Conservation (phyloP, 192 early-diverging fungal genomes). For the Gamsiella multidivaricata region DNA sequence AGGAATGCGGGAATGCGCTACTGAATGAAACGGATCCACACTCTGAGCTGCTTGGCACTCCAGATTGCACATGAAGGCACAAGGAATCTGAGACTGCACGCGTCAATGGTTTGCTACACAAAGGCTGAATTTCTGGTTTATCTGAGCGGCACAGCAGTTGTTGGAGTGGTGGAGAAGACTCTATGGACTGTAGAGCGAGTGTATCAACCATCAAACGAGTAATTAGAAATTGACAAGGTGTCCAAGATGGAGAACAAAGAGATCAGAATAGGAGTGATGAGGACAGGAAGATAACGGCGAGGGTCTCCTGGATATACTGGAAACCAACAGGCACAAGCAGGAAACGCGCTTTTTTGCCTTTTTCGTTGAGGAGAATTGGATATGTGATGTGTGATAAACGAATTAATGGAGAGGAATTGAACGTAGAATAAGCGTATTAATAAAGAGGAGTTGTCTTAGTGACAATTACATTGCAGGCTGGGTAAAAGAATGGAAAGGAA, state of each 20-base stretch:
- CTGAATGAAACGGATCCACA: neutral
- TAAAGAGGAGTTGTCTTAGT: too few relatives aligned
- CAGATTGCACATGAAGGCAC: neutral
- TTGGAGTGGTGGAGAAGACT: slow-evolving; percentile 2
- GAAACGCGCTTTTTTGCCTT: too few relatives aligned
- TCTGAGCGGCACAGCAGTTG: neutral
- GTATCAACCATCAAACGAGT: slow-evolving; percentile 5
- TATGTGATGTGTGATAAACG: too few relatives aligned
- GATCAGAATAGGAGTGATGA: neutral
- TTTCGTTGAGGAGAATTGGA: too few relatives aligned
- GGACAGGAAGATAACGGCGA: neutral
- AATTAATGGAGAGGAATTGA: too few relatives aligned
- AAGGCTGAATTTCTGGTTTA: neutral
- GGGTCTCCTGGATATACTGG: too few relatives aligned
- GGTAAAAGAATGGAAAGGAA: too few relatives aligned
- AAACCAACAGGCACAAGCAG: too few relatives aligned
- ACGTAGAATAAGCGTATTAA: too few relatives aligned
- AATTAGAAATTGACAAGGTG: neutral
- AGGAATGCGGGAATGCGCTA: neutral
- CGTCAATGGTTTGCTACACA: neutral
- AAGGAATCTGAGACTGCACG: neutral
- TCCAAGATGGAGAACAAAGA: neutral
- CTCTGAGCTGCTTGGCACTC: neutral
- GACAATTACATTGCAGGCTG: too few relatives aligned
- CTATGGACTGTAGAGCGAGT: neutral